Base-by-base conservation (phyloP, 1,139 yeast genomes). In the Geotrichum siamense region DNA sequence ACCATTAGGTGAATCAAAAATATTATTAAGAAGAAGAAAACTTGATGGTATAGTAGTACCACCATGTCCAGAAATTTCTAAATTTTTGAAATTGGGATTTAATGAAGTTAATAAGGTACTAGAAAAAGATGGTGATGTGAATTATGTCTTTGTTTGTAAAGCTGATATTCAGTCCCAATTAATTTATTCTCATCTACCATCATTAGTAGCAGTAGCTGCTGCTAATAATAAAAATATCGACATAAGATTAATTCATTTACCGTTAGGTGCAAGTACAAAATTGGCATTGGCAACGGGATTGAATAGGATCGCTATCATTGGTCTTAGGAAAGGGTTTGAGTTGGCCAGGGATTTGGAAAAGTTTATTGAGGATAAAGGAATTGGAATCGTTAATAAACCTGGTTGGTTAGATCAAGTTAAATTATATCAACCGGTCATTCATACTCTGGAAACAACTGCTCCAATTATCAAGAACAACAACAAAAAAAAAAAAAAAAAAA, bases 391-490 rank as follows among this genome's bases (percentile, higher is more conserved):
- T 6, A 37, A 31, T 16, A 22, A 21, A 19, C 46, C 46, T 13
- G 47, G 47, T 16, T 43, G 47, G 47, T 23, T 43, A 28, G 26
- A 39, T 12, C 47, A 43, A 22, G 15, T 36, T 13, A 39, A 39
- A 3, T 33, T 43, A 8, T 20, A 27, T 9, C 47, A 43, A 2
- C 26, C 43, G 2, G 39, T 35, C 10, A 43, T 43, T 9, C 38
- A 43, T 2, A 43, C 39, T 16, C 27, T 43, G 15, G 20, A 39
- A 20, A 34, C 47, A 12, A 28, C 43, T 1, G 47, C 47, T 5
- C 47, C 47, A 2, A 43, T 43, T 15, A 38, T 35, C 16, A 31
- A 30, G 2, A 13, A 29, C 13, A 34, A 35, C 17, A 28, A 22
- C 5, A 15, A 36, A 12, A 16, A 36, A 29, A 6, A 6, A 16